Evolutionary conservation across 495 filamentous ascomycete species (phyloP).

Genomic region (Pyronema omphalodes): DNA sequence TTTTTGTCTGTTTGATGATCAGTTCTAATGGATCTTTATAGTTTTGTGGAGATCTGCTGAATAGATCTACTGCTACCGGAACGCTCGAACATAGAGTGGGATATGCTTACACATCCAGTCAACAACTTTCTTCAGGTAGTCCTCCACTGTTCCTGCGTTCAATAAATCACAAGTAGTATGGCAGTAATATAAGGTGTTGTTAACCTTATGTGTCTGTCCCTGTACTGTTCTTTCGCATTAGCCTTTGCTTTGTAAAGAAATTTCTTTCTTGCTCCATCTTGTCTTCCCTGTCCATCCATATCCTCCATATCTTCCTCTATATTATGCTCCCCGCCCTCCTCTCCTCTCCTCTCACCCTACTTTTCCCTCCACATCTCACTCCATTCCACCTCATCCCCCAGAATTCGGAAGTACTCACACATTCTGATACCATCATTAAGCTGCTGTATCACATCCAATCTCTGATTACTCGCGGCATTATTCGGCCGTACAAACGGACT

Average conservation of each 20-base stretch:
- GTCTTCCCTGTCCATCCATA: no score
- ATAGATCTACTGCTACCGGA: no score
- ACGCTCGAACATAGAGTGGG: not conserved
- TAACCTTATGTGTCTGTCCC: slow-evolving; percentile 59
- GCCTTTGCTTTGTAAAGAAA: slow-evolving; percentile 19
- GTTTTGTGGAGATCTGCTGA: no score
- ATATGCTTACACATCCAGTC: slow-evolving; percentile 40
- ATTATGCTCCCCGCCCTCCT: no score
- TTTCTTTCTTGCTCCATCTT: no score
- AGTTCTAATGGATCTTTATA: no score
- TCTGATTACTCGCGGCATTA: slow-evolving; percentile 65
- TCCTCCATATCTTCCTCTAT: no score
- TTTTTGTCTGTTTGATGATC: slow-evolving; percentile 27
- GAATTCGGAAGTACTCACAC: not conserved
- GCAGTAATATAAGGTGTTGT: slow-evolving; percentile 42
- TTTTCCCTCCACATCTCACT: no score
- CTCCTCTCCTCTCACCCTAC: no score
- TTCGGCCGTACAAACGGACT: slow-evolving; percentile 55
- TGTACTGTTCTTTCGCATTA: slow-evolving; percentile 36
- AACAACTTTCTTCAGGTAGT: slow-evolving; percentile 49
- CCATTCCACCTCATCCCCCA: no score
- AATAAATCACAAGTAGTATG: slow-evolving; percentile 10
- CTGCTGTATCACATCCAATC: slow-evolving; percentile 47
- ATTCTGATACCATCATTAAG: slow-evolving; percentile 65
- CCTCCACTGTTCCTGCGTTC: slow-evolving; percentile 45